Percentiles rank a stretch among this genome's conserved stretches.
Conservation (phyloP, 495 filamentous ascomycete genomes). For the Penicillium odoratum region DNA sequence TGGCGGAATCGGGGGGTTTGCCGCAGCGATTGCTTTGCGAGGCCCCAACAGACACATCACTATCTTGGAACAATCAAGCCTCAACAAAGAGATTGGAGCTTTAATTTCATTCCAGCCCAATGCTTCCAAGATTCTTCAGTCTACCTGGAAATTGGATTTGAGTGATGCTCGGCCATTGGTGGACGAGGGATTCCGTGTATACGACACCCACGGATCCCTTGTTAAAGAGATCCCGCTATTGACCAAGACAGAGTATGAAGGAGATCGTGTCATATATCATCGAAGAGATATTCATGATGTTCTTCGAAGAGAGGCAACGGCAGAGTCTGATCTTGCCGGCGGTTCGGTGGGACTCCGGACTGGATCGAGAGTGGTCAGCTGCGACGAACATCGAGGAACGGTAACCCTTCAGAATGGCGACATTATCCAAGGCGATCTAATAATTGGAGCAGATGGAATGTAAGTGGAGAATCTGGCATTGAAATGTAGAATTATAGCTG, state of each 20-base stretch:
- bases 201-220: constrained; percentile 25
- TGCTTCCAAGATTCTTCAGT: constrained; percentile 28
- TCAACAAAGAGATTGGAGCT: constrained; percentile 33
- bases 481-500: neutral
- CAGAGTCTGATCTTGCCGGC: constrained; percentile 11
- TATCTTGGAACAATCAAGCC: constrained; percentile 28
- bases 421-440: constrained; percentile 23
- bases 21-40: constrained; percentile 29
- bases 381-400: constrained; percentile 18
- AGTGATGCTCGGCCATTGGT: constrained; percentile 21
- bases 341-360: constrained; percentile 18
- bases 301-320: constrained; percentile 18
- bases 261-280: constrained; percentile 28
- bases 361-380: constrained; percentile 17
- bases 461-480: neutral
- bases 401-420: constrained; percentile 31
- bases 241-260: constrained; percentile 23
- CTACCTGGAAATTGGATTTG: constrained; percentile 22
- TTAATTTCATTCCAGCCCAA: constrained; percentile 33
- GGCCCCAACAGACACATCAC: constrained; percentile 25
- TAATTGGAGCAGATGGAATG: constrained; percentile 55
- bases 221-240: constrained; percentile 23
- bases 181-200: constrained; percentile 32
- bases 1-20: constrained; percentile 22
- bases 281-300: constrained; percentile 31